These are phyloP conservation scores for Teunomyces gatunensis DNA, from an alignment of 805 yeast species.

Conservation along the genomic window DNA sequence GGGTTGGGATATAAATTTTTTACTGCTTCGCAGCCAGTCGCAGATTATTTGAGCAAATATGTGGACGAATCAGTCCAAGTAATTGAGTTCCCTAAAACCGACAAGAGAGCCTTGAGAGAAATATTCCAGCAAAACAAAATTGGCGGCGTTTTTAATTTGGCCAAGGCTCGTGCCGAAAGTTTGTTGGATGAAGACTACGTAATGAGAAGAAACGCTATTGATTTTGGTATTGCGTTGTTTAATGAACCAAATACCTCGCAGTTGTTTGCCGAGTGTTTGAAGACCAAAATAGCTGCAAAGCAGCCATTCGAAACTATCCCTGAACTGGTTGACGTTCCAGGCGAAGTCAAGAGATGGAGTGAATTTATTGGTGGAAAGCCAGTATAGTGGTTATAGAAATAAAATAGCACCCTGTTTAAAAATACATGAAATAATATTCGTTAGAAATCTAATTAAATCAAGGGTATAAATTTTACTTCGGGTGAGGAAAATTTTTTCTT, in stretches of 20 bases:
- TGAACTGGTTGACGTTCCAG: constrained; percentile 60
- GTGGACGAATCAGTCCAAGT: constrained; percentile 52
- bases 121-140: constrained; percentile 85
- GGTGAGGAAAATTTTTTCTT: too few species aligned
- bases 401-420: background rate
- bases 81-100: constrained; percentile 89
- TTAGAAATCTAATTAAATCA: background rate
- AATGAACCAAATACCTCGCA: constrained; percentile 94
- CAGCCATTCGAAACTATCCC: constrained; percentile 43
- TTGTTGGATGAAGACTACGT: constrained; percentile 87
- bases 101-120: constrained; percentile 90
- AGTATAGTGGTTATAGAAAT: constrained; percentile 37
- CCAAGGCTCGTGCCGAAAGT: constrained; percentile 82
- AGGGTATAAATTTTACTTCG: too few species aligned
- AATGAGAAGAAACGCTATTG: constrained; percentile 99
- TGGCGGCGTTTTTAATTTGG: constrained; percentile 87
- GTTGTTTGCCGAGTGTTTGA: constrained; percentile 81
- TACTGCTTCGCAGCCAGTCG: constrained; percentile 72
- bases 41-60: constrained; percentile 58
- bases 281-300: constrained; percentile 59
- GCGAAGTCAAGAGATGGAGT: constrained; percentile 93
- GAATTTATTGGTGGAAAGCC: constrained; percentile 95
- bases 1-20: constrained; percentile 79
- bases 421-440: background rate
- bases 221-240: constrained; percentile 92